These are phyloP conservation scores for Lipomyces yamanashiensis DNA, from an alignment of 805 yeast genomes.

Conservation along the genomic window DNA sequence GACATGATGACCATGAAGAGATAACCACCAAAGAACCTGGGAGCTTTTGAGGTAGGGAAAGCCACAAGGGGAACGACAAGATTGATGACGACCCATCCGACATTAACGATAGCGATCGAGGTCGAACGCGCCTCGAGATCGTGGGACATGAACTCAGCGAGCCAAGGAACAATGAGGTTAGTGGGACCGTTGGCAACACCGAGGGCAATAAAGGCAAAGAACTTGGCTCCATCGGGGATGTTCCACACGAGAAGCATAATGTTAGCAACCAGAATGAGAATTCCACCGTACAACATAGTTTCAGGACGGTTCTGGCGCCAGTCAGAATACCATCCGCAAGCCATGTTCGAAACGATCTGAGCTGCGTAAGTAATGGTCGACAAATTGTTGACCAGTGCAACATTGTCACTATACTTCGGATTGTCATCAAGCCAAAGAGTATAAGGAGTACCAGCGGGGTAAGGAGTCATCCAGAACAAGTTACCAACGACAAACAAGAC, in stretches of 20 bases:
- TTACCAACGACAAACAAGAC: constrained; percentile 28
- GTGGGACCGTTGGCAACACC: constrained; percentile 34
- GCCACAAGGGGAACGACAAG: constrained; percentile 32
- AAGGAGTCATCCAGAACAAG: constrained; percentile 34
- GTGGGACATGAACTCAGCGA: constrained; percentile 28
- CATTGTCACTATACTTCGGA: constrained; percentile 9
- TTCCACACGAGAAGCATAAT: constrained; percentile 60
- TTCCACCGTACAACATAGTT: constrained; percentile 20
- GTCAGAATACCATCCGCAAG: constrained; percentile 50
- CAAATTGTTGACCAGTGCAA: constrained; percentile 49
- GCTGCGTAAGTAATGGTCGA: constrained; percentile 63
- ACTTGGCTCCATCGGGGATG: constrained; percentile 58
- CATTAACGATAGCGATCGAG: constrained; percentile 31
- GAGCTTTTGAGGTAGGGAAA: constrained; percentile 23
- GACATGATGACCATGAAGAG: constrained; percentile 23
- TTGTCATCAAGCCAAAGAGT: constrained; percentile 27
- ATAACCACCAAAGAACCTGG: constrained; percentile 29
- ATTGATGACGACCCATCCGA: constrained; percentile 34
- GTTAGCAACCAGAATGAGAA: constrained; percentile 42
- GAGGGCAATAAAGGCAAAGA: constrained; percentile 56
- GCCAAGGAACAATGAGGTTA: constrained; percentile 31
- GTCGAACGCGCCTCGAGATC: constrained; percentile 34
- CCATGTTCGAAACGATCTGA: constrained; percentile 52
- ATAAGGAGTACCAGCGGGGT: constrained; percentile 25
- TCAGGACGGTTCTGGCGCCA: constrained; percentile 40